Evolutionary conservation across 805 yeast species (phyloP), one percentile per base, ranked within the genome.

Genomic region (Torulaspora gathmanii): DNA sequence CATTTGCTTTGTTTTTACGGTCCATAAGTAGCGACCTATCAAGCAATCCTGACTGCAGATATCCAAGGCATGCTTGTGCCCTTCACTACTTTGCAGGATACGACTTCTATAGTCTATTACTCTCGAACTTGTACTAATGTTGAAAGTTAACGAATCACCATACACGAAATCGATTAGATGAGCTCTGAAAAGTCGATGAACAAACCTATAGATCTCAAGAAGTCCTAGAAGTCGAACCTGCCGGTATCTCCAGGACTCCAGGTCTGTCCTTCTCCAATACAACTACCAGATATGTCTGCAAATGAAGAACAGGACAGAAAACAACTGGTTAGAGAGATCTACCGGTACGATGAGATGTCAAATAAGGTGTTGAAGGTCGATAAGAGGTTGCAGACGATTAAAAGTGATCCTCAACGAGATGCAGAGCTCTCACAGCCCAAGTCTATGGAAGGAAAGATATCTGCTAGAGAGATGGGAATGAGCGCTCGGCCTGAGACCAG

Each of bases 281-380:
- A 2, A 9, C 20, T 15, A 22, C 10, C 9, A 31, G 34, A 39
- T 20, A 53, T 57, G 61, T 39, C 53, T 13, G 45, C 45, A 9
- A 31, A 45, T 17, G 44, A 44, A 22, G 41, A 23, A 2, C 40
- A 49, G 19, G 57, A 55, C 10, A 45, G 44, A 17, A 47, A 40
- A 26, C 48, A 54, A 37, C 58, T 57, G 43, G 61, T 64, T 20
- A 56, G 54, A 29, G 65, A 64, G 60, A 51, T 61, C 5, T 82
- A 80, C 63, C 73, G 79, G 52, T 78, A 80, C 54, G 83, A 80
- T 60, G 86, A 78, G 58, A 83, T 86, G 89, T 75, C 95, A 40
- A 84, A 82, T 55, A 82, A 82, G 69, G 91, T 86, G 49, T 71
- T 82, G 23, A 68, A 73, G 50, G 77, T 74, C 49, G 87, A 83